Evolutionary conservation across 495 filamentous ascomycete species (phyloP), one percentile per base, ranked within the genome.

Genomic region (Friedmanniomyces simplex): DNA sequence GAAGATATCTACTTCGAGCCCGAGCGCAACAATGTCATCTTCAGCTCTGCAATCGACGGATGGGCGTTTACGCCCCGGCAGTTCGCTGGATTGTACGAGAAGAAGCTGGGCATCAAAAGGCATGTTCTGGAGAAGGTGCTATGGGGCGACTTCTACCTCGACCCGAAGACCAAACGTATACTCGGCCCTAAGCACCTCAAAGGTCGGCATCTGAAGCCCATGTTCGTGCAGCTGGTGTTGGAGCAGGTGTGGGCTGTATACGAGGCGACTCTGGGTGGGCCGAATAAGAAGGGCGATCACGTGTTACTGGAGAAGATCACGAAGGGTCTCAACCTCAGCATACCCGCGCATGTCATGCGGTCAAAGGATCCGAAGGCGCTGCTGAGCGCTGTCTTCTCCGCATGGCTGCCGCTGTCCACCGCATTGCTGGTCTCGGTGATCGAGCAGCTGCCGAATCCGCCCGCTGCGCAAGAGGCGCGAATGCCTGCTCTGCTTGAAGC

Each of bases 201-300:
- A 66, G 93, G 93, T 14, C 75, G 93, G 18, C 76, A 81, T 30
- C 72, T 99, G 53, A 99, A 96, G 69, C 93, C 94, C 0, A 91
- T 97, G 82, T 99, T 99, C 71, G 93, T 97, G 28, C 91, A 97
- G 68, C 74, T 99, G 51, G 94, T 99, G 6, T 77, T 99, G 56
- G 91, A 96, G 47, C 94, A 88, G 58, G 86, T 99, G 41, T 99
- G 93, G 93, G 91, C 94, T 50, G 90, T 94, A 21, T 99, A 99
- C 69, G 79, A 88, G 58, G 93, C 90, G 54, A 96, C 91, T 12
- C 86, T 80, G 18, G 88, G 89, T 5, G 87, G 84, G 39, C 83
- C 83, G 54, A 83, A 83, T 63, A 85, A 84, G 58, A 95, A 87
- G 74, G 89, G 90, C 54, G 91, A 97, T 67, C 82, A 85, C 36